These are phyloP conservation scores for Podaxis sp. DNA, from an alignment of 768 basidiomycete genomes.

Conservation along the genomic window DNA sequence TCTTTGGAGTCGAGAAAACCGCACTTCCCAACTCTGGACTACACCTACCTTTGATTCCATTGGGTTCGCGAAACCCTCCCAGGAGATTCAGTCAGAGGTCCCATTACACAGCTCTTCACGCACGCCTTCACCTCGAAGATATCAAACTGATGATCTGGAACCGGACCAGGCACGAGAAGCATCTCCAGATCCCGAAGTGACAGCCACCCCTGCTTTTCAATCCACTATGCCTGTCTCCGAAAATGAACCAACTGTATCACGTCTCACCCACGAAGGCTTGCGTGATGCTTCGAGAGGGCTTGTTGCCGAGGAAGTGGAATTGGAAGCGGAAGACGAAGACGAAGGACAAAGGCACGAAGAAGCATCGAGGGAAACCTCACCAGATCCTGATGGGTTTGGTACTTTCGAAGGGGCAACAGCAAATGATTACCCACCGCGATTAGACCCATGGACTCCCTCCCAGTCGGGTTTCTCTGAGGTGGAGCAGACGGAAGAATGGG, in stretches of 20 bases:
- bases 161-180: not conserved
- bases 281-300: not conserved
- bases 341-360: not conserved
- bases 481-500: constrained; percentile 36
- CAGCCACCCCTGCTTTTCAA: not conserved
- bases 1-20: constrained; percentile 12
- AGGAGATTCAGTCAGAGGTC: not conserved
- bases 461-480: constrained; percentile 22
- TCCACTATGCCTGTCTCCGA: not conserved
- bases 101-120: not conserved
- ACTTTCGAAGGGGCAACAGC: constrained; percentile 41
- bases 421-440: constrained; percentile 18
- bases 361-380: constrained; percentile 18
- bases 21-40: constrained; percentile 2
- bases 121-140: not conserved
- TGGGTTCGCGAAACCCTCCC: constrained; percentile 9
- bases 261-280: not conserved
- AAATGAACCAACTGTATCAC: not conserved
- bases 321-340: not conserved
- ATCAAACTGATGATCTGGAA: not conserved
- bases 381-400: constrained; percentile 57
- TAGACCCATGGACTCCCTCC: constrained; percentile 38
- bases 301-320: not conserved
- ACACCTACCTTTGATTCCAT: constrained; percentile 11
- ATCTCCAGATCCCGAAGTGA: not conserved